phyloP scores from a whole-genome alignment of 352 stramenopile genomes.

The Blastocystis sp. region DNA sequence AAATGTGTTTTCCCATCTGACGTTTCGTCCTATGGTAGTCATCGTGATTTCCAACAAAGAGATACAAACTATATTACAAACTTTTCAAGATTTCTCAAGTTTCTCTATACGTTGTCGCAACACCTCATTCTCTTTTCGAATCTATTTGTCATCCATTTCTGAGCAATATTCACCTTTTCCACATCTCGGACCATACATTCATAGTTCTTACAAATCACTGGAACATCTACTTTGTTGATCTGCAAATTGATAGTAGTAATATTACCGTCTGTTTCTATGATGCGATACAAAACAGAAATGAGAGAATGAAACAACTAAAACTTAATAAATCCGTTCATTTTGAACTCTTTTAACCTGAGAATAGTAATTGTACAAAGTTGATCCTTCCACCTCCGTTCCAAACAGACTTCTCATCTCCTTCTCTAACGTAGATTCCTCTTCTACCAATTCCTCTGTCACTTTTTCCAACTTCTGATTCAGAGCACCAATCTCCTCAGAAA shows the following conservation, averaged over 20 bases:
- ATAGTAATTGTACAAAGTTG: constrained; percentile 37
- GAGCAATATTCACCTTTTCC: background rate
- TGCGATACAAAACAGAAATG: background rate
- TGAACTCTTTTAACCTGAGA: constrained; percentile 30
- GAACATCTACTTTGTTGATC: constrained; percentile 29
- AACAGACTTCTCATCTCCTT: background rate
- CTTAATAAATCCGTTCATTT: background rate
- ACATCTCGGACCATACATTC: constrained; percentile 31
- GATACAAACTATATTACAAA: background rate
- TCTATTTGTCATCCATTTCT: background rate
- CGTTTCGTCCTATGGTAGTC: background rate
- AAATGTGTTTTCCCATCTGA: background rate
- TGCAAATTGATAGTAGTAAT: constrained; percentile 23
- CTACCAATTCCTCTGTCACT: background rate
- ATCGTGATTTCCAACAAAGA: background rate
- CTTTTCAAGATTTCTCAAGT: background rate
- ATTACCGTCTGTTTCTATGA: constrained; percentile 41
- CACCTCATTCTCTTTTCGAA: constrained; percentile 33
- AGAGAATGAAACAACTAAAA: constrained; percentile 50
- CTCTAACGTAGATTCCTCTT: constrained; percentile 18
- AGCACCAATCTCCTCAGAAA: background rate
- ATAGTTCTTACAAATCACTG: constrained; percentile 51
- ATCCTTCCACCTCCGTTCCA: constrained; percentile 35
- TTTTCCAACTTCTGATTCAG: constrained; percentile 21
- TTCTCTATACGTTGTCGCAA: background rate